Conservation (phyloP, 1,284 basidiomycete species). For the Fomitopsis betulina region DNA sequence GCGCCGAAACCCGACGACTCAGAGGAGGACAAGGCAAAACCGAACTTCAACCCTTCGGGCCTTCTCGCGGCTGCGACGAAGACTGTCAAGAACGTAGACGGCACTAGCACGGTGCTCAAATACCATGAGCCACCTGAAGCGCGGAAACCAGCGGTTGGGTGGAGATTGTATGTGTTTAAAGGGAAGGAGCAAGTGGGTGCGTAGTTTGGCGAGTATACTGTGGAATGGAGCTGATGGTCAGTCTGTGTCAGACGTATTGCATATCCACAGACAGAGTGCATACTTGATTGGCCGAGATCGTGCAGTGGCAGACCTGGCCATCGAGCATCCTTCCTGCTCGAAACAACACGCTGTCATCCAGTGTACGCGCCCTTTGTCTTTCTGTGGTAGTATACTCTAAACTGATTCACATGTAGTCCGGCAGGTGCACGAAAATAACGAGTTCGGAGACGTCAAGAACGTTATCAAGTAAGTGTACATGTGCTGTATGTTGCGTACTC, state of each 20-base stretch:
- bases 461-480: slow-evolving; percentile 57
- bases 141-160: slow-evolving; percentile 82
- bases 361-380: slow-evolving; percentile 43
- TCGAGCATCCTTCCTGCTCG: slow-evolving; percentile 96
- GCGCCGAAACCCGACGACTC: slow-evolving; percentile 28
- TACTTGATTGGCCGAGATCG: slow-evolving; percentile 92
- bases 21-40: slow-evolving; percentile 61
- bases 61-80: slow-evolving; percentile 95
- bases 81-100: slow-evolving; percentile 68
- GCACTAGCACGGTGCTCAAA: slow-evolving; percentile 86
- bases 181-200: slow-evolving; percentile 88
- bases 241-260: slow-evolving; percentile 66
- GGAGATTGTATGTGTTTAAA: slow-evolving; percentile 98
- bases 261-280: slow-evolving; percentile 89
- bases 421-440: slow-evolving; percentile 81
- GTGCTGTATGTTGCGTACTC: background rate
- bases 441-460: slow-evolving; percentile 78
- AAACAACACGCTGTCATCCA: slow-evolving; percentile 99
- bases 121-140: slow-evolving; percentile 99
- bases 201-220: slow-evolving; percentile 20
- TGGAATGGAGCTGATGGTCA: slow-evolving; percentile 2
- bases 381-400: slow-evolving; percentile 7
- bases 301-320: slow-evolving; percentile 82
- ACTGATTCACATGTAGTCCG: slow-evolving; percentile 54
- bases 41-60: slow-evolving; percentile 87